Percentiles rank a stretch among this genome's conserved stretches.
Conservation (phyloP, 805 yeast genomes). For the Kluyveromyces dobzhanskii region DNA sequence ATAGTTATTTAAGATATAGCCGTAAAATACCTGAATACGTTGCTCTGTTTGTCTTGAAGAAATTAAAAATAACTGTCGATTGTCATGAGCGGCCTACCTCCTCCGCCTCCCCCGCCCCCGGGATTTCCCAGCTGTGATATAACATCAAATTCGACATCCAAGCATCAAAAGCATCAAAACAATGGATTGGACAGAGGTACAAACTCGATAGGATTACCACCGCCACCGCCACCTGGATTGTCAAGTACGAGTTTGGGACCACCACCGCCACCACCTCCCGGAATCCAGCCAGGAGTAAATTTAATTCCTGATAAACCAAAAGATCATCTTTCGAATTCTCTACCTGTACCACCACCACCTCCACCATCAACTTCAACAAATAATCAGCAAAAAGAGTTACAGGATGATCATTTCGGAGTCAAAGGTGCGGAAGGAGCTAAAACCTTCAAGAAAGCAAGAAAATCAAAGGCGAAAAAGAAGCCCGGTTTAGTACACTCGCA, state of each 20-base stretch:
- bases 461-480: background rate
- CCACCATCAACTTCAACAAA: slow-evolving; percentile 4
- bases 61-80: slow-evolving; percentile 32
- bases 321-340: background rate
- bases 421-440: background rate
- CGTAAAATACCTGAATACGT: too few relatives aligned
- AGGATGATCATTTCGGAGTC: too few relatives aligned
- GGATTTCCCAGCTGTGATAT: slow-evolving; percentile 4
- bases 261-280: background rate
- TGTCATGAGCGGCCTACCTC: slow-evolving; percentile 11
- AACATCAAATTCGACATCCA: background rate
- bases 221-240: slow-evolving; percentile 29
- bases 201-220: slow-evolving; percentile 13
- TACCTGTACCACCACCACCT: slow-evolving; percentile 27
- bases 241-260: background rate
- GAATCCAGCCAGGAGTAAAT: background rate
- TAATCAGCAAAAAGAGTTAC: background rate
- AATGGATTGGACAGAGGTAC: too few relatives aligned
- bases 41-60: slow-evolving; percentile 41
- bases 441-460: background rate
- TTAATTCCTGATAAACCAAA: background rate
- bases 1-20: too few relatives aligned
- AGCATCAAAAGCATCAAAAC: too few relatives aligned
- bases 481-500: slow-evolving; percentile 43
- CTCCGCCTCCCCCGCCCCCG: slow-evolving; percentile 28